Conservation (phyloP, 305 asterid genomes). For the Solanum chacoense region DNA sequence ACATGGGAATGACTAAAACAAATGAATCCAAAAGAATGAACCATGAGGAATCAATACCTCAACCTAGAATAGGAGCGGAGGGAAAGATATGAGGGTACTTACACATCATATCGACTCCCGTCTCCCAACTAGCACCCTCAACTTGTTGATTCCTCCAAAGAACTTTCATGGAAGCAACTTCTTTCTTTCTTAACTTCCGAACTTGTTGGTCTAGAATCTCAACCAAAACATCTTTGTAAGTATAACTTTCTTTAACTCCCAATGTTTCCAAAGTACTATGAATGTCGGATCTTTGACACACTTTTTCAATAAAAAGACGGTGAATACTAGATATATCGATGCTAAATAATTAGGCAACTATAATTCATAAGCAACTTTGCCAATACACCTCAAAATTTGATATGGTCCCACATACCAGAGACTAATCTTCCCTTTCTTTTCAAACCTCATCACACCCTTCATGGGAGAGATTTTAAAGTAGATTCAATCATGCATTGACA, state of each 20-base stretch:
- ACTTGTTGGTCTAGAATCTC: background rate
- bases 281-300: background rate
- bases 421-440: background rate
- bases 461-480: background rate
- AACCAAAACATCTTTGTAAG: background rate
- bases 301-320: background rate
- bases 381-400: background rate
- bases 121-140: background rate
- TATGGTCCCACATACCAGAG: background rate
- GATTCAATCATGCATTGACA: background rate
- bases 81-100: background rate
- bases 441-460: background rate
- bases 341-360: background rate
- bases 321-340: background rate
- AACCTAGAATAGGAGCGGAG: background rate
- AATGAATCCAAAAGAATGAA: background rate
- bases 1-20: background rate
- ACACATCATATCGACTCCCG: background rate
- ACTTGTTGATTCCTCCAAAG: background rate
- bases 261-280: background rate
- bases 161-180: background rate
- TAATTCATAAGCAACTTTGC: background rate
- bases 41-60: background rate
- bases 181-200: background rate
- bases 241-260: background rate